phyloP scores from a whole-genome alignment of 2,329 filamentous ascomycete genomes.

The Remersonia thermophila region DNA sequence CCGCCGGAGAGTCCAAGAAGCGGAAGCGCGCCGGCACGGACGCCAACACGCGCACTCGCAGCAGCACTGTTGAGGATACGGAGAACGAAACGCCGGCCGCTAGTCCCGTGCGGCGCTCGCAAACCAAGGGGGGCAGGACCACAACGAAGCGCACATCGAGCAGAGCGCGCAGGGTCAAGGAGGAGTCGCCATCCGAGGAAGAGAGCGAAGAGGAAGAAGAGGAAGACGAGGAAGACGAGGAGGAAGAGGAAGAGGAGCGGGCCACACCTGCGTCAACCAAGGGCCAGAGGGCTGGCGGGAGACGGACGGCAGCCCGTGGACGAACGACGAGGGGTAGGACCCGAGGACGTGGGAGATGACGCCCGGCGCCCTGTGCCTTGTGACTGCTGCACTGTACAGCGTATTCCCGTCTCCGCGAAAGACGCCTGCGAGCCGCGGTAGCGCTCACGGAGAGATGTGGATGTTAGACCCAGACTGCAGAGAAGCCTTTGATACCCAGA shows the following conservation, averaged over 20 bases:
- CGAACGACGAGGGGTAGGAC: slow-evolving; percentile 20
- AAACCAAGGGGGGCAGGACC: slow-evolving; percentile 19
- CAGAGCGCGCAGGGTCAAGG: slow-evolving; percentile 28
- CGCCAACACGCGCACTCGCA: slow-evolving; percentile 25
- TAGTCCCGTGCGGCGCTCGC: slow-evolving; percentile 19
- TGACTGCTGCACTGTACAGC: not conserved
- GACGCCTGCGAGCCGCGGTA: no score
- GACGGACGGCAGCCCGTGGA: slow-evolving; percentile 19
- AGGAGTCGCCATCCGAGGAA: slow-evolving; percentile 24
- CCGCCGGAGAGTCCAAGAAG: slow-evolving; percentile 26
- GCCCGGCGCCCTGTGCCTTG: not conserved
- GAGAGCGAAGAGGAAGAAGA: slow-evolving; percentile 23
- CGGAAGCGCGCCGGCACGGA: slow-evolving; percentile 31
- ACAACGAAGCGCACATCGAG: slow-evolving; percentile 33
- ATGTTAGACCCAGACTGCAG: no score
- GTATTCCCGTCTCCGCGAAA: not conserved
- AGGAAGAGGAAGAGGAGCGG: slow-evolving; percentile 22
- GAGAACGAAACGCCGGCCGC: slow-evolving; percentile 33
- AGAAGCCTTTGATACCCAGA: no score
- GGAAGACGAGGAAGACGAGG: slow-evolving; percentile 25
- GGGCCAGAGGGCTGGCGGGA: slow-evolving; percentile 24
- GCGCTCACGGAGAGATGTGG: no score
- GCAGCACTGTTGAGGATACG: slow-evolving; percentile 41
- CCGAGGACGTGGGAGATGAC: slow-evolving; percentile 22
- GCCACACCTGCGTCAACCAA: slow-evolving; percentile 27